Evolutionary conservation across 345 rosid genomes (phyloP).

Genomic region (Sonneratia alba): DNA sequence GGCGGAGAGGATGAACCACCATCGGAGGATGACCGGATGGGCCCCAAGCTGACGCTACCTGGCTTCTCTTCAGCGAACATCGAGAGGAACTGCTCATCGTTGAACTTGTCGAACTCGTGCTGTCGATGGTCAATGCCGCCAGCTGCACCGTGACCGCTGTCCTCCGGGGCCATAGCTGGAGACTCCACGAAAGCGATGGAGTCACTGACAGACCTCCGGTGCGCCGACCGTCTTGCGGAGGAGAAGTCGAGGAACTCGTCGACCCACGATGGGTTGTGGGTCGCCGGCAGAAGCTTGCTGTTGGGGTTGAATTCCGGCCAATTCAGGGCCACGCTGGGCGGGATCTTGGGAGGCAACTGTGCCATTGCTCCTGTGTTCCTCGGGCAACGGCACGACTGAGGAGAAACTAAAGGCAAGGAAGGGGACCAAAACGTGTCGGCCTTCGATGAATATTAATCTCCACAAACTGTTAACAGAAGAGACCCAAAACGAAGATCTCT

Average conservation of each 20-base stretch:
- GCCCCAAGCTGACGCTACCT: slow-evolving; percentile 26
- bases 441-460: too few species aligned
- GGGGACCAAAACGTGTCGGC: too few species aligned
- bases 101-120: slow-evolving; percentile 45
- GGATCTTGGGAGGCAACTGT: slow-evolving; percentile 91
- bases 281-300: slow-evolving; percentile 28
- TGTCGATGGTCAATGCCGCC: neutral
- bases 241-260: slow-evolving; percentile 90
- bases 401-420: too few species aligned
- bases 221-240: slow-evolving; percentile 42
- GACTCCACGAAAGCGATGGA: slow-evolving; percentile 54
- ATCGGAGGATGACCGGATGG: slow-evolving; percentile 43
- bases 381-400: neutral
- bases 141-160: neutral
- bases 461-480: too few species aligned
- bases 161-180: slow-evolving; percentile 14
- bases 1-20: slow-evolving; percentile 34
- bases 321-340: slow-evolving; percentile 40
- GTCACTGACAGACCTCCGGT: slow-evolving; percentile 77
- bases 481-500: too few species aligned
- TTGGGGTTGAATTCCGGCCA: slow-evolving; percentile 55
- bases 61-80: slow-evolving; percentile 56
- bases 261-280: slow-evolving; percentile 51
- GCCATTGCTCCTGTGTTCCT: slow-evolving; percentile 29
- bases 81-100: slow-evolving; percentile 75